Evolutionary conservation across 495 filamentous ascomycete genomes (phyloP).

Genomic region (Neurospora sp.): DNA sequence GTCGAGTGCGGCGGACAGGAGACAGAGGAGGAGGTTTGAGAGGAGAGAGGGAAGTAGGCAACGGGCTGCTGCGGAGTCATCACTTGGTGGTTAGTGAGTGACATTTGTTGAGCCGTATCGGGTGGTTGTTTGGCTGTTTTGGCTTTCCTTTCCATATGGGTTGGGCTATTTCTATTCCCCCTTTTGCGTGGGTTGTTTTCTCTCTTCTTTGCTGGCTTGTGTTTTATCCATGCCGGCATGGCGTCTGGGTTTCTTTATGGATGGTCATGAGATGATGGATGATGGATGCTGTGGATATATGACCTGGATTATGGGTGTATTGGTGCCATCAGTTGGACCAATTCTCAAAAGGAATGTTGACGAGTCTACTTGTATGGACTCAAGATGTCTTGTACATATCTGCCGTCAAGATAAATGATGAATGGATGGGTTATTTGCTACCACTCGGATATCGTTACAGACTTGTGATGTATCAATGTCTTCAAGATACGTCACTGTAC

Average conservation of each 20-base stretch:
- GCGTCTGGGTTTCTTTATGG: neutral
- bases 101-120: neutral
- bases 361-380: neutral
- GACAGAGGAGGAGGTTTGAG: constrained; percentile 37
- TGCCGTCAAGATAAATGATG: neutral
- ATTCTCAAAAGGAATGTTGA: neutral
- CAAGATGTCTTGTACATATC: neutral
- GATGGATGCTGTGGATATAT: neutral
- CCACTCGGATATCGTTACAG: neutral
- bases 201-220: neutral
- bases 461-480: neutral
- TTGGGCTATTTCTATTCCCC: neutral
- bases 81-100: neutral
- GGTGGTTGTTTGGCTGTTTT: neutral
- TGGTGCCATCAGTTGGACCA: neutral
- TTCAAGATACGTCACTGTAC: neutral
- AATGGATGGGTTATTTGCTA: neutral
- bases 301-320: neutral
- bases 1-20: constrained; percentile 28
- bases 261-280: neutral
- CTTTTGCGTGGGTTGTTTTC: neutral
- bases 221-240: neutral
- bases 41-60: constrained; percentile 29
- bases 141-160: neutral
- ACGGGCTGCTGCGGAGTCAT: constrained; percentile 13